Base-by-base conservation (phyloP, 2,329 filamentous ascomycete genomes). In the Fusarium pininemorale region DNA sequence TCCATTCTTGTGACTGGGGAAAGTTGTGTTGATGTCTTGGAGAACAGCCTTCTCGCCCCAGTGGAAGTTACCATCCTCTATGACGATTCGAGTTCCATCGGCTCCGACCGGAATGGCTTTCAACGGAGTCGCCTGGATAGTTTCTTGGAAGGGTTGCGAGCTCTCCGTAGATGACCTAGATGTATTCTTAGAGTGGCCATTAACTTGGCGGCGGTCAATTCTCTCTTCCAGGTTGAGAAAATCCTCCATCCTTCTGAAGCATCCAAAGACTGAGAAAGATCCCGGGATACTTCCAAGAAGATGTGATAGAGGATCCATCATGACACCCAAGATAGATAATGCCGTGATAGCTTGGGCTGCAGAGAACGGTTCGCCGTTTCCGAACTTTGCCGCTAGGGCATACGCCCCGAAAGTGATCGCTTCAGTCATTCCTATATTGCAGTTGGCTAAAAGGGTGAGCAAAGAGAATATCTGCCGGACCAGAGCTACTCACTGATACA, bases 331-430 rank as follows among this genome's bases (percentile, higher is more conserved):
- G 60, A 81, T 81, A 10, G 80, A 80, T 2, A 81, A 55, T 1
- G 79, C 76, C 2, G 79, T 81, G 45, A 81, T 80, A 55, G 78
- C 79, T 35, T 81, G 78, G 10, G 79, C 66, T 20, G 77, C 79
- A 4, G 80, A 77, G 51, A 81, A 81, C 4, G 75, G 66, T 18
- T 76, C 66, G 14, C 63, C 72, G 2, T 75, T 78, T 14, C 70
- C 65, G 1, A 79, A 44, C 15, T 81, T 79, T 35, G 79, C 76
- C 4, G 71, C 70, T 22, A 80, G 79, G 5, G 79, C 77, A 60
- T 79, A 81, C 7, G 79, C 77, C 7, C 79, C 80, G 47, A 81
- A 81, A 0, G 79, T 81, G 12, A 77, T 78, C 12, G 77, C 75
- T 28, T 81, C 78, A 5, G 78, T 79, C 32, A 81, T 62, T 38